These are phyloP conservation scores for Protomyces macrosporus DNA, from an alignment of 1,139 yeast species.

Conservation along the genomic window DNA sequence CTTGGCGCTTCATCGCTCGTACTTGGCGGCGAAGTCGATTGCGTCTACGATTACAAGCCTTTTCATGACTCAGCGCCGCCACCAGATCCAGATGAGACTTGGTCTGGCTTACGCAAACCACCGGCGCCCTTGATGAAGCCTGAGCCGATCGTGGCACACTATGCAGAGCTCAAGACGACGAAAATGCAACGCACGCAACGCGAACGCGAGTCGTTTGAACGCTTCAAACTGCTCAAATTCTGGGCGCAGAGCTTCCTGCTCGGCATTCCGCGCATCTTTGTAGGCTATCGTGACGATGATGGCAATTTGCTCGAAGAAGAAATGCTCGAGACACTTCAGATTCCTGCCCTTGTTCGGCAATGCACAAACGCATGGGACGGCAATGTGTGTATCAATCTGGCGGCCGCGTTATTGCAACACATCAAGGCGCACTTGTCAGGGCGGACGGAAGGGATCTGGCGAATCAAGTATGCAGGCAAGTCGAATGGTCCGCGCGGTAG, in stretches of 20 bases:
- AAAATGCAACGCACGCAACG: conserved; percentile 50
- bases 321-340: conserved; percentile 66
- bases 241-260: conserved; percentile 94
- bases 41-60: conserved; percentile 76
- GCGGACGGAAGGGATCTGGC: conserved; percentile 4
- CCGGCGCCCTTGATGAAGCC: neutral
- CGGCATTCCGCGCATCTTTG: conserved; percentile 70
- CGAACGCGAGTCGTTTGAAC: conserved; percentile 59
- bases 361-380: conserved; percentile 34
- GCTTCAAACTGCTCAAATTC: conserved; percentile 57
- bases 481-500: neutral
- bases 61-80: conserved; percentile 26
- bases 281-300: conserved; percentile 79
- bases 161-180: conserved; percentile 78
- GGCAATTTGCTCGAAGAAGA: conserved; percentile 63
- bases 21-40: conserved; percentile 87
- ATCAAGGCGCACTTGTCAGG: neutral
- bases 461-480: conserved; percentile 9
- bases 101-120: conserved; percentile 3
- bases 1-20: conserved; percentile 59
- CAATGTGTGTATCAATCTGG: conserved; percentile 17
- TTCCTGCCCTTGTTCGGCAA: conserved; percentile 56
- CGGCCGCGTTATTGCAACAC: conserved; percentile 6
- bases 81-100: conserved; percentile 28
- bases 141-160: conserved; percentile 55